A percentile compares a stretch with the other conserved stretches of the same genome.
phyloP scores from a whole-genome alignment of 2,329 filamentous ascomycete genomes.

The Alternaria panax region DNA sequence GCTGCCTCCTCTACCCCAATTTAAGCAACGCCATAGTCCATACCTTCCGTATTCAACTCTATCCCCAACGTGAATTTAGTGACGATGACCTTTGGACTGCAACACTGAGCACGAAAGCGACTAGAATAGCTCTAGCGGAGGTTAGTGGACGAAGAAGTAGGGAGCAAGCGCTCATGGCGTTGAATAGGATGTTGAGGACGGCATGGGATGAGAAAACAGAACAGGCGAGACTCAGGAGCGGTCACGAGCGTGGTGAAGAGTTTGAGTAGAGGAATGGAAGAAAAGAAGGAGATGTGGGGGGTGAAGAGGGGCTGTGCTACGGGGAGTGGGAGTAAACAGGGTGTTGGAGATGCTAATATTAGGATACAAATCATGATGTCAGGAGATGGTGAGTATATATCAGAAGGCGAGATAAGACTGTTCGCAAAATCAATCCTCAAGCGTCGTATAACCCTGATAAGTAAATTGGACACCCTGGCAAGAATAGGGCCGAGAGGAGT shows the following conservation, averaged over 20 bases:
- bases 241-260: neutral
- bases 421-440: neutral
- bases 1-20: neutral
- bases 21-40: neutral
- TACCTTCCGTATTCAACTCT: neutral
- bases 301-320: neutral
- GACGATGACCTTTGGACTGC: neutral
- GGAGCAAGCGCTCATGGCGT: neutral
- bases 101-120: neutral
- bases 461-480: neutral
- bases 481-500: neutral
- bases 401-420: neutral
- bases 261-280: neutral
- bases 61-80: neutral
- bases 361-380: neutral
- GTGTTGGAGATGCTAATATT: neutral
- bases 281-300: neutral
- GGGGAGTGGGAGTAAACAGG: neutral
- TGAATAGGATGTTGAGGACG: too few species aligned
- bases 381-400: neutral
- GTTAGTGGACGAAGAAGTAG: neutral
- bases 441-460: neutral
- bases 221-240: neutral
- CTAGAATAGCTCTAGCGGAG: neutral
- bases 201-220: neutral